Conservation (phyloP, 805 yeast genomes). For the Ogataea wickerhamii region DNA sequence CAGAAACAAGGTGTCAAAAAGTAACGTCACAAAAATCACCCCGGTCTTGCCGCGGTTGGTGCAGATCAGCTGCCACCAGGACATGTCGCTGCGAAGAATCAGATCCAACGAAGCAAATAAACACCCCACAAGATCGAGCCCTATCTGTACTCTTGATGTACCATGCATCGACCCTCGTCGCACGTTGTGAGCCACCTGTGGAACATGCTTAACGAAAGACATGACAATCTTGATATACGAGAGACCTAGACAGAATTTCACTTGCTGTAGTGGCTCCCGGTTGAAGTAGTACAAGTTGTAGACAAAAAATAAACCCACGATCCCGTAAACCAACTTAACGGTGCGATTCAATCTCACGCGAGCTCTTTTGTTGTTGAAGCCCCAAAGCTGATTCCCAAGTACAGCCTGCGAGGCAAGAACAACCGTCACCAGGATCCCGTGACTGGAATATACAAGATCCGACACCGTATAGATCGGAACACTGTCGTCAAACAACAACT, state of each 20-base stretch:
- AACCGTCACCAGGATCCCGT: constrained; percentile 42
- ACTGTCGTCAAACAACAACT: constrained; percentile 29
- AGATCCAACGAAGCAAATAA: constrained; percentile 38
- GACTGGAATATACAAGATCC: constrained; percentile 46
- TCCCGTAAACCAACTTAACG: constrained; percentile 18
- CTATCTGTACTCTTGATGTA: constrained; percentile 38
- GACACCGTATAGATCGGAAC: constrained; percentile 41
- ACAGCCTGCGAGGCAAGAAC: constrained; percentile 38
- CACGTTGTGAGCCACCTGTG: constrained; percentile 43
- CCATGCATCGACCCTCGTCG: constrained; percentile 44
- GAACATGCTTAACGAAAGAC: constrained; percentile 47
- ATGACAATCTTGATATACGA: constrained; percentile 43
- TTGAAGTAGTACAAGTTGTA: constrained; percentile 13
- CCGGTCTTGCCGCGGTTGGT: constrained; percentile 45
- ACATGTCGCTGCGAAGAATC: constrained; percentile 32
- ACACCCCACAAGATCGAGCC: constrained; percentile 43
- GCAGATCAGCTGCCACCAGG: constrained; percentile 24
- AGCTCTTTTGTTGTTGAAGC: constrained; percentile 31
- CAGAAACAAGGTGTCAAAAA: constrained; percentile 29
- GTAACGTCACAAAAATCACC: constrained; percentile 35
- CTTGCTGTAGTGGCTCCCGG: constrained; percentile 19
- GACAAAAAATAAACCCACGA: constrained; percentile 11
- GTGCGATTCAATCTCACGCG: constrained; percentile 23
- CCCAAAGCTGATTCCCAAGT: constrained; percentile 32
- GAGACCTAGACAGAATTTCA: constrained; percentile 39